Conservation (phyloP, 139 green algal genomes). For the Coelastrella sp. region DNA sequence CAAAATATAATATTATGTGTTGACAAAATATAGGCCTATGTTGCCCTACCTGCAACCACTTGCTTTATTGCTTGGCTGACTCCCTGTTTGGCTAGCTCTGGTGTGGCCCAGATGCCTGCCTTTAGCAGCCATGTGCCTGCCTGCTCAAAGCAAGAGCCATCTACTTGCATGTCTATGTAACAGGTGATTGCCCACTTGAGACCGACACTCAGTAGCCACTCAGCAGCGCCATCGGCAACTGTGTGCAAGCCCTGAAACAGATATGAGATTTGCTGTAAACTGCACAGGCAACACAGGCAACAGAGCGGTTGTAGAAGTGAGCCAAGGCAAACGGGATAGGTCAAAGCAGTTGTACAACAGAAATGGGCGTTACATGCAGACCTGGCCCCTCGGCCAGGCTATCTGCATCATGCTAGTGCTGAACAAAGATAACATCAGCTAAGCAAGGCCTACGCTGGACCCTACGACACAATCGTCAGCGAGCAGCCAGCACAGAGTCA, state of each 20-base stretch:
- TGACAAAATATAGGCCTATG: no score
- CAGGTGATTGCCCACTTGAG: constrained; percentile 16
- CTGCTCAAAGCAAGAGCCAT: neutral
- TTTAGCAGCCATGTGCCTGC: constrained; percentile 14
- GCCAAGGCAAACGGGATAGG: no score
- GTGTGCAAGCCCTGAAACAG: neutral
- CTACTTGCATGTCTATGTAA: neutral
- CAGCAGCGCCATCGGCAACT: neutral
- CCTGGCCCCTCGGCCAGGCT: no score
- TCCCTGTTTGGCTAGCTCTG: neutral
- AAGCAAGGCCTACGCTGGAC: no score
- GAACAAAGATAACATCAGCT: no score
- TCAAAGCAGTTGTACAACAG: no score
- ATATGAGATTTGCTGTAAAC: neutral
- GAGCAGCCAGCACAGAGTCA: neutral
- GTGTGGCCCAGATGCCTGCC: neutral
- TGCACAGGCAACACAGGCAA: no score
- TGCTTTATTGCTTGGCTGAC: neutral
- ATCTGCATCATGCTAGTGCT: no score
- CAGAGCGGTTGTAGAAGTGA: no score
- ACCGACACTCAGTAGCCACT: constrained; percentile 7
- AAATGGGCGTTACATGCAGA: no score
- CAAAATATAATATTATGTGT: no score
- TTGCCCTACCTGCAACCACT: constrained; percentile 13
- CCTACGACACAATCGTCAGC: no score